A percentile compares a stretch with the other conserved stretches of the same genome.
These are phyloP conservation scores for Isatis lusitanica DNA, from an alignment of 441 rosid genomes.

Conservation along the genomic window DNA sequence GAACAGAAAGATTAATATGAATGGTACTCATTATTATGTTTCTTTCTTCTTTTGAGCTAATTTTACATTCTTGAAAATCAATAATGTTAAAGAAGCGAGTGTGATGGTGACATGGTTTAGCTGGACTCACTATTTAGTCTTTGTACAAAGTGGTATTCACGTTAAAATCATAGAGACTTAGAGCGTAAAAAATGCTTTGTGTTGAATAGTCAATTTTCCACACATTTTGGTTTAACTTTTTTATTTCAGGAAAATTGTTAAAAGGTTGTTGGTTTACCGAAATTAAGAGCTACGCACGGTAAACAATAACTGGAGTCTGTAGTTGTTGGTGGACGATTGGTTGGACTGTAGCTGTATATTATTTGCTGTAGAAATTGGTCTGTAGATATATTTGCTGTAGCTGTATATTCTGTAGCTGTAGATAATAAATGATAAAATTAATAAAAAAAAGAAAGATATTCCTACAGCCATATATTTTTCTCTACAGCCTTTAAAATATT, in stretches of 20 bases:
- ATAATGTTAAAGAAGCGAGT: not conserved
- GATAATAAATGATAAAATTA: too few species aligned
- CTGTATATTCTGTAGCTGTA: too few species aligned
- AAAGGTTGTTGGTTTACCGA: not conserved
- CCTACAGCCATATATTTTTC: too few species aligned
- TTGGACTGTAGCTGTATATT: too few species aligned
- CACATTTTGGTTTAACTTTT: not conserved
- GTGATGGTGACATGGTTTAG: not conserved
- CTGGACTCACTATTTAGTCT: not conserved
- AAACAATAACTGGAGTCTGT: too few species aligned
- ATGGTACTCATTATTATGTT: not conserved
- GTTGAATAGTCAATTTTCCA: not conserved
- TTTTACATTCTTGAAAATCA: not conserved
- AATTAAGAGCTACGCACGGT: too few species aligned
- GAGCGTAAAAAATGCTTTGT: not conserved
- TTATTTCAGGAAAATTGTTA: not conserved
- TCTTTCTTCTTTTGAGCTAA: not conserved
- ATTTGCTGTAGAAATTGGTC: too few species aligned
- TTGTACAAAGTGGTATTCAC: not conserved
- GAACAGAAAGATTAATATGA: too few species aligned
- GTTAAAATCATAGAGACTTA: too few species aligned
- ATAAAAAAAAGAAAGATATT: too few species aligned
- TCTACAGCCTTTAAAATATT: too few species aligned
- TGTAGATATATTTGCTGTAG: not conserved
- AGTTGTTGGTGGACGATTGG: too few species aligned